A percentile compares a stretch with the other conserved stretches of the same genome.
Conservation (phyloP, 768 basidiomycete genomes). For the Obba rivulosa region DNA sequence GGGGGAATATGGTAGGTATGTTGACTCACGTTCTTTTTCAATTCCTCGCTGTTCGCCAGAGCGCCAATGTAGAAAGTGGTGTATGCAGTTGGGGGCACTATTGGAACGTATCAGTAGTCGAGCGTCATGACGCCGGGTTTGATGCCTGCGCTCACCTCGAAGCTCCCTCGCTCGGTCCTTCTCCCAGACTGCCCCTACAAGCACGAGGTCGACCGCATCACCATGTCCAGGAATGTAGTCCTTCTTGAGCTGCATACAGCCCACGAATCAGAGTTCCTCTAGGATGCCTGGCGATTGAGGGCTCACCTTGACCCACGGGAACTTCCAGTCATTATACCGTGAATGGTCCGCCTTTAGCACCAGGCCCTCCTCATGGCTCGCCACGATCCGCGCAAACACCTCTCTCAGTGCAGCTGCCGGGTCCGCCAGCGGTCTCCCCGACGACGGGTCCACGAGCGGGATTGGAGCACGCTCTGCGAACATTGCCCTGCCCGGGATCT, state of each 20-base stretch:
- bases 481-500: constrained; percentile 56
- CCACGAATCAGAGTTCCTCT: not conserved
- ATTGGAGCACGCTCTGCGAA: constrained; percentile 55
- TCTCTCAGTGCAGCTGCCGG: constrained; percentile 27
- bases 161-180: constrained; percentile 72
- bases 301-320: constrained; percentile 78
- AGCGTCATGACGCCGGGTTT: not conserved
- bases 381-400: constrained; percentile 48
- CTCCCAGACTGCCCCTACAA: constrained; percentile 79
- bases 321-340: constrained; percentile 53
- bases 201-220: constrained; percentile 72
- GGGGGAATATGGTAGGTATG: not conserved
- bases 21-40: constrained; percentile 33
- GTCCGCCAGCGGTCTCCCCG: not conserved
- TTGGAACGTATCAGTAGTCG: not conserved
- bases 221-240: constrained; percentile 87
- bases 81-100: constrained; percentile 65
- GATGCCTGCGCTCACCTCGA: constrained; percentile 43
- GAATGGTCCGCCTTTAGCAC: constrained; percentile 75
- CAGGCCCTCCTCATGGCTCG: constrained; percentile 58
- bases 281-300: constrained; percentile 1
- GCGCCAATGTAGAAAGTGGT: constrained; percentile 82
- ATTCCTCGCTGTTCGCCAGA: constrained; percentile 43
- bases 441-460: constrained; percentile 27
- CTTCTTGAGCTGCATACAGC: constrained; percentile 49